A percentile compares a stretch with the other conserved stretches of the same genome.
Conservation (phyloP, 1,284 basidiomycete genomes). For the Fistulinella cinereoalba region DNA sequence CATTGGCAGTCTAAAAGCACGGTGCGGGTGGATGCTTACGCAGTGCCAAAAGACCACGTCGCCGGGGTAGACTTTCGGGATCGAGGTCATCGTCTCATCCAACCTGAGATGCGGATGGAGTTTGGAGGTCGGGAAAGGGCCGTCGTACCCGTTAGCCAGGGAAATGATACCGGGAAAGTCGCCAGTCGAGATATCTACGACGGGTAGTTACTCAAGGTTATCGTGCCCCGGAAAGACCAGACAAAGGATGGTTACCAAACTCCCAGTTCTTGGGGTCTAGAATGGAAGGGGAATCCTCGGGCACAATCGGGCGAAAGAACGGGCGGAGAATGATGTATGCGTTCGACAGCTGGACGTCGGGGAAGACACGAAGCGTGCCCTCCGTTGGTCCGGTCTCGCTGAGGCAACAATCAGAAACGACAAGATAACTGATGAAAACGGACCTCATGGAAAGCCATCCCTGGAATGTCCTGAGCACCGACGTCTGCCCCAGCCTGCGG, state of each 20-base stretch:
- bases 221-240: neutral
- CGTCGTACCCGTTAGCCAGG: slow-evolving; percentile 44
- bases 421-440: neutral
- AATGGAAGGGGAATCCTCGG: slow-evolving; percentile 41
- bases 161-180: slow-evolving; percentile 59
- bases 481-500: slow-evolving; percentile 55
- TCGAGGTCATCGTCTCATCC: slow-evolving; percentile 69
- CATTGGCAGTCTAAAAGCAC: neutral
- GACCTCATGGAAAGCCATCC: slow-evolving; percentile 71
- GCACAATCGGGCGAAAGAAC: slow-evolving; percentile 64
- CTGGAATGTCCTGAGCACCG: slow-evolving; percentile 80
- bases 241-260: slow-evolving; percentile 46
- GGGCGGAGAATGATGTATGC: slow-evolving; percentile 82
- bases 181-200: slow-evolving; percentile 49
- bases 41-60: slow-evolving; percentile 90
- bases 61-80: slow-evolving; percentile 73
- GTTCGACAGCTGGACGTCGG: slow-evolving; percentile 69
- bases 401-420: neutral
- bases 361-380: slow-evolving; percentile 80
- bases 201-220: neutral
- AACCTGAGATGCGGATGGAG: slow-evolving; percentile 70
- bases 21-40: slow-evolving; percentile 28
- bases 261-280: slow-evolving; percentile 67
- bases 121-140: slow-evolving; percentile 50
- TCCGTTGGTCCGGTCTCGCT: slow-evolving; percentile 71